Base-by-base conservation (phyloP, 2,329 filamentous ascomycete species). In the Aschersonia sp. region DNA sequence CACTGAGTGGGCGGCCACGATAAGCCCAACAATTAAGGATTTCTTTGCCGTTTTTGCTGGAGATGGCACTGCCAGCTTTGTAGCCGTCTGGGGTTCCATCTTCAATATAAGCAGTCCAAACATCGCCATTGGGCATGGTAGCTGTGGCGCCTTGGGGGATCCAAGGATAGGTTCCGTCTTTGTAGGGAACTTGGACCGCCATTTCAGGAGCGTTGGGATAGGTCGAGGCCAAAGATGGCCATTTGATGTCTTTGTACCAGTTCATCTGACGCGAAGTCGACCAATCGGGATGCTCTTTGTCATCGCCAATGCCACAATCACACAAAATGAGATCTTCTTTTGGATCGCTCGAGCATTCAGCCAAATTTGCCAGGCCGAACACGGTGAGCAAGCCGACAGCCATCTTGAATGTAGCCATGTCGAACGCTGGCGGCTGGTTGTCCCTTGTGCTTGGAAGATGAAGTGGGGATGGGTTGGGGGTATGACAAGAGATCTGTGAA, bases 201-300 rank as follows among this genome's bases (percentile, higher is more conserved):
- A 67, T 60, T 35, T 67, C 59, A 9, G 66, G 64, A 30, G 61
- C 58, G 10, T 58, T 55, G 9, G 65, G 65, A 40, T 65, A 65
- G 9, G 57, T 54, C 31, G 60, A 60, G 40, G 57, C 61, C 31
- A 58, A 58, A 4, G 56, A 53, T 10, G 65, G 61, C 66, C 66
- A 69, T 35, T 55, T 49, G 43, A 67, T 59, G 7, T 66, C 59
- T 44, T 62, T 47, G 48, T 69, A 69, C 66, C 66, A 69, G 51
- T 69, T 68, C 55, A 69, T 64, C 53, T 69, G 66, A 41, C 66
- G 66, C 43, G 66, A 69, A 4, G 66, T 69, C 5, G 66, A 69
- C 66, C 66, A 69, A 35, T 56, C 58, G 7, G 59, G 55, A 41
- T 68, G 62, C 5, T 59, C 57, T n/a, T 60, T 56, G 54, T 69